Evolutionary conservation across 2,329 filamentous ascomycete genomes (phyloP).

Genomic region (Rhexocercosporidium sp.): DNA sequence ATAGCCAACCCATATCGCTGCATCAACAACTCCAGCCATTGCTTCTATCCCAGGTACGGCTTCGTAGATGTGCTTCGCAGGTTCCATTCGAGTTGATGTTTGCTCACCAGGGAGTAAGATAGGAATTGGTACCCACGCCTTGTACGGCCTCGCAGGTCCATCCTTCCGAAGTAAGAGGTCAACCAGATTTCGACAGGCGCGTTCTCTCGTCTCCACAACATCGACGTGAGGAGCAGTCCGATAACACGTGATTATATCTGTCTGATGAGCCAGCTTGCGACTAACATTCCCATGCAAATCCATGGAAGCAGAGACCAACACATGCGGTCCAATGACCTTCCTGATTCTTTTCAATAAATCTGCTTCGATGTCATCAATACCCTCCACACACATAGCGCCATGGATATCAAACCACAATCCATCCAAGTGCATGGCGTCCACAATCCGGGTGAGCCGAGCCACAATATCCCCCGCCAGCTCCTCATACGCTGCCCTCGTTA

Average conservation of each 20-base stretch:
- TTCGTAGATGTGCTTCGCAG: conserved; percentile 56
- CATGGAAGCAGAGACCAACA: conserved; percentile 59
- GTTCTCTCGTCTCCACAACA: conserved; percentile 53
- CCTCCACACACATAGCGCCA: conserved; percentile 60
- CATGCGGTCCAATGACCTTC: conserved; percentile 49
- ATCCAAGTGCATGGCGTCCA: conserved; percentile 44
- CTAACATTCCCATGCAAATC: conserved; percentile 62
- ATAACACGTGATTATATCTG: conserved; percentile 58
- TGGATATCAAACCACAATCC: conserved; percentile 62
- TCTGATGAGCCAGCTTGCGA: conserved; percentile 52
- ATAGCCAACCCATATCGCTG: conserved; percentile 61
- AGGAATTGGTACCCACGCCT: conserved; percentile 58
- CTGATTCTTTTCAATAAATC: conserved; percentile 54
- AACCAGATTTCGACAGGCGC: conserved; percentile 56
- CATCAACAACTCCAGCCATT: conserved; percentile 51
- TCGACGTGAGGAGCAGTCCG: conserved; percentile 54
- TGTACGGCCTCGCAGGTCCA: conserved; percentile 47
- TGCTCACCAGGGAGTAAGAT: conserved; percentile 59
- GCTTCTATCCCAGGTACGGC: conserved; percentile 52
- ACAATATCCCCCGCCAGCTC: conserved; percentile 50
- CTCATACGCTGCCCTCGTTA: conserved; percentile 53
- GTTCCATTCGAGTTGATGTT: conserved; percentile 58
- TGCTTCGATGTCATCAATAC: conserved; percentile 52
- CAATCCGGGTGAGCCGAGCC: conserved; percentile 46
- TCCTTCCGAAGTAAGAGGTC: conserved; percentile 42